A percentile compares a stretch with the other conserved stretches of the same genome.
Evolutionary conservation across 805 yeast species (phyloP).

Genomic region (Starmerella roubikii): DNA sequence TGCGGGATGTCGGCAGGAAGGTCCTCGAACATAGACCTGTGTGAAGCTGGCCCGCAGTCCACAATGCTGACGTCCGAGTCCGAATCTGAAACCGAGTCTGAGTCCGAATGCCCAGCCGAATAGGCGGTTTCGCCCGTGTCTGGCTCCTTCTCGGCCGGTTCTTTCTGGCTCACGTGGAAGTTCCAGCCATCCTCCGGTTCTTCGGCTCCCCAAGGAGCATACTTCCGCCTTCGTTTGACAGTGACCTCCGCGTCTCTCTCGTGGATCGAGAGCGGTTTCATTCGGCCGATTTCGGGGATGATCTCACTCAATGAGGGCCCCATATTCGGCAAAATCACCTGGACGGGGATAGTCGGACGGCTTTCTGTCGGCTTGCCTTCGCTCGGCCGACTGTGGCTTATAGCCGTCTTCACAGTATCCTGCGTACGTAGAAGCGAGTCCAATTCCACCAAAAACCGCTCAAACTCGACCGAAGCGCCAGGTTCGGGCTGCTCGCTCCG

Average conservation of each 20-base stretch:
- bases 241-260: background rate
- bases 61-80: conserved; percentile 12
- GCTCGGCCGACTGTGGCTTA: too few relatives aligned
- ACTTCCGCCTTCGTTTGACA: background rate
- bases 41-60: background rate
- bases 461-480: conserved; percentile 15
- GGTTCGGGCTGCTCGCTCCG: conserved; percentile 7
- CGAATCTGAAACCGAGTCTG: too few relatives aligned
- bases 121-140: conserved; percentile 1
- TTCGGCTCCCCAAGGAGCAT: background rate
- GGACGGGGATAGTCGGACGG: background rate
- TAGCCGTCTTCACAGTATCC: background rate
- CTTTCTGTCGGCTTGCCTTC: background rate
- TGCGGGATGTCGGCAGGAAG: conserved; percentile 13
- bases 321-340: background rate
- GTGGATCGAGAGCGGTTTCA: background rate
- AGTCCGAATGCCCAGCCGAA: too few relatives aligned
- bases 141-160: background rate
- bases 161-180: too few relatives aligned
- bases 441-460: conserved; percentile 22
- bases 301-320: background rate
- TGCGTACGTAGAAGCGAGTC: conserved; percentile 14
- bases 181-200: background rate
- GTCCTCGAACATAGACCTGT: conserved; percentile 10
- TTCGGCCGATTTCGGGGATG: background rate